phyloP scores from a whole-genome alignment of 1,284 basidiomycete genomes.

The Boletus calvinii region DNA sequence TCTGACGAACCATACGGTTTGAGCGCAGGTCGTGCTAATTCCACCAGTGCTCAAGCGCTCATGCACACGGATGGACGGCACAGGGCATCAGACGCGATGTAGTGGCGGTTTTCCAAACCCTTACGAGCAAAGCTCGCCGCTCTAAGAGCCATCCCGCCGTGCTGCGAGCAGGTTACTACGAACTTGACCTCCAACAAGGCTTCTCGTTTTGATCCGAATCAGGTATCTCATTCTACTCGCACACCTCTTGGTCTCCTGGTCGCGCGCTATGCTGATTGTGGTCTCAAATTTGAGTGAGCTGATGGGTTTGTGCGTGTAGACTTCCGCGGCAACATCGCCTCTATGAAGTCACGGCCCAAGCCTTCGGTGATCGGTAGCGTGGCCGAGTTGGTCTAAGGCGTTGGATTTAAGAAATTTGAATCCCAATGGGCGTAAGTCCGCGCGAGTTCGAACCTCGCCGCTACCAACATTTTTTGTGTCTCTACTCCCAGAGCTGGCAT shows the following conservation, averaged over 20 bases:
- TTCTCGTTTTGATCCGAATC: neutral
- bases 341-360: neutral
- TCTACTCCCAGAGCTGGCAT: neutral
- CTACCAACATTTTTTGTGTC: slow-evolving; percentile 45
- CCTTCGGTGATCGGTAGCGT: slow-evolving; percentile 52
- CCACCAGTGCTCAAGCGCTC: neutral
- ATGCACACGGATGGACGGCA: too few relatives aligned
- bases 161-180: too few relatives aligned
- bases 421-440: slow-evolving; percentile 75
- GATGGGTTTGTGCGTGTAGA: too few relatives aligned
- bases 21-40: neutral
- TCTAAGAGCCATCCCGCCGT: too few relatives aligned
- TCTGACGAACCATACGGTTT: neutral
- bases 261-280: neutral
- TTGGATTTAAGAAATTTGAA: slow-evolving; percentile 74
- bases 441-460: slow-evolving; percentile 84
- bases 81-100: too few relatives aligned
- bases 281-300: neutral
- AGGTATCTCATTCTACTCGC: neutral
- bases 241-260: neutral
- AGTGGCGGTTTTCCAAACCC: too few relatives aligned
- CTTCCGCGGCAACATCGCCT: too few relatives aligned
- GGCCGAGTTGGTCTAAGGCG: slow-evolving; percentile 82
- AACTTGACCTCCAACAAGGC: neutral
- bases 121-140: too few relatives aligned